These are phyloP conservation scores for Alternaria incomplexa DNA, from an alignment of 2,329 filamentous ascomycete genomes.

Conservation along the genomic window DNA sequence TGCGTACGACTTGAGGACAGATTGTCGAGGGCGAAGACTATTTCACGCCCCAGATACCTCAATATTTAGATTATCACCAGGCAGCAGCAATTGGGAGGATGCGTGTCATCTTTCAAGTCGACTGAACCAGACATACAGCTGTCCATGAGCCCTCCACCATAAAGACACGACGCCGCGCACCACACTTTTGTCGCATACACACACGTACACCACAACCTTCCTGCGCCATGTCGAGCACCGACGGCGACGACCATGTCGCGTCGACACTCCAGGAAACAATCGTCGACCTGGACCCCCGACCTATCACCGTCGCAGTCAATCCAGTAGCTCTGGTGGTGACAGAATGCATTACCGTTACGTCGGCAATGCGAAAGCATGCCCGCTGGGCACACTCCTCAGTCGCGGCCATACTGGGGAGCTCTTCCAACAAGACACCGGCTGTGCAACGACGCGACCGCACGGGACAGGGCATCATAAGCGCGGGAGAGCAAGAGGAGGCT, in stretches of 20 bases:
- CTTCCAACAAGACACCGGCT: constrained; percentile 54
- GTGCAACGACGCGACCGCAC: constrained; percentile 44
- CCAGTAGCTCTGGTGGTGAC: constrained; percentile 93
- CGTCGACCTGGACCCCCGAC: constrained; percentile 30
- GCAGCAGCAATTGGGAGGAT: constrained; percentile 28
- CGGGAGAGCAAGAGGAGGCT: constrained; percentile 58
- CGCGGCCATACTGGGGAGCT: constrained; percentile 88
- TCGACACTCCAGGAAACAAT: constrained; percentile 33
- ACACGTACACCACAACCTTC: constrained; percentile 1
- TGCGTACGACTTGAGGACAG: neutral
- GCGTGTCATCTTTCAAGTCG: constrained; percentile 29
- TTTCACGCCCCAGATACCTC: neutral
- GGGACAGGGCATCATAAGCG: constrained; percentile 44
- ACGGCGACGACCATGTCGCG: constrained; percentile 26
- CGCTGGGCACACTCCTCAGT: constrained; percentile 96
- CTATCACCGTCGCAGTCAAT: constrained; percentile 80
- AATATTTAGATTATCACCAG: neutral
- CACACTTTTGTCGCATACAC: constrained; percentile 20
- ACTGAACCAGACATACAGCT: constrained; percentile 36
- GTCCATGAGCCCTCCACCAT: constrained; percentile 29
- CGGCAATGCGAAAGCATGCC: constrained; percentile 96
- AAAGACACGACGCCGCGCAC: constrained; percentile 27
- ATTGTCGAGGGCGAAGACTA: neutral
- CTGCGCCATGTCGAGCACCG: constrained; percentile 39
- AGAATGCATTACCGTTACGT: constrained; percentile 98